These are phyloP conservation scores for Pistacia integerrima DNA, from an alignment of 345 rosid species.

Conservation along the genomic window DNA sequence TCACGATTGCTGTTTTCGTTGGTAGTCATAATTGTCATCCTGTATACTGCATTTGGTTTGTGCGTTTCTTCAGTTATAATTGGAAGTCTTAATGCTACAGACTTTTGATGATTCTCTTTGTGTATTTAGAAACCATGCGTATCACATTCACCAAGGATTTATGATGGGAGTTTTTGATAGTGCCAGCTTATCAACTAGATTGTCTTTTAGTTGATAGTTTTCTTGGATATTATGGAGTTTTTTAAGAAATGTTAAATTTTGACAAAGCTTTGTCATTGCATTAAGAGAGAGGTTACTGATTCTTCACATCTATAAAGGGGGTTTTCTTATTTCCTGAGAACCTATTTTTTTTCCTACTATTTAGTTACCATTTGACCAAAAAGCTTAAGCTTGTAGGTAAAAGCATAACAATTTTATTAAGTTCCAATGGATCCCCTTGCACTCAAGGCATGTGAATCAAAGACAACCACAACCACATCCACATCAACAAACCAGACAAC, in stretches of 20 bases:
- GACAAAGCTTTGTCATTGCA: neutral
- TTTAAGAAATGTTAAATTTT: neutral
- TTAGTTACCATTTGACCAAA: neutral
- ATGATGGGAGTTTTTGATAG: neutral
- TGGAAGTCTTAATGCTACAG: neutral
- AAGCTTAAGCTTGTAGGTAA: neutral
- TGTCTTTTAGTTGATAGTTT: neutral
- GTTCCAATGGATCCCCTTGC: neutral
- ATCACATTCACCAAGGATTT: neutral
- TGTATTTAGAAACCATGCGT: neutral
- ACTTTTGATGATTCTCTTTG: neutral
- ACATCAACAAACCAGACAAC: neutral
- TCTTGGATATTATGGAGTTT: neutral
- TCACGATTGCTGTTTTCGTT: neutral
- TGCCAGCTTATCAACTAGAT: neutral
- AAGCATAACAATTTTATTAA: neutral
- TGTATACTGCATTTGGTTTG: neutral
- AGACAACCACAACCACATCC: neutral
- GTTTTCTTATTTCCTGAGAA: neutral
- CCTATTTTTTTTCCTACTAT: neutral
- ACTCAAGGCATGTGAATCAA: neutral
- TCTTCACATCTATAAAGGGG: neutral
- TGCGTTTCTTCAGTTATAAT: neutral
- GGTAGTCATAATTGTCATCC: neutral
- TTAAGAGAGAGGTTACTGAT: neutral